Conservation (phyloP, 768 basidiomycete genomes). For the Psilocybe cubensis region DNA sequence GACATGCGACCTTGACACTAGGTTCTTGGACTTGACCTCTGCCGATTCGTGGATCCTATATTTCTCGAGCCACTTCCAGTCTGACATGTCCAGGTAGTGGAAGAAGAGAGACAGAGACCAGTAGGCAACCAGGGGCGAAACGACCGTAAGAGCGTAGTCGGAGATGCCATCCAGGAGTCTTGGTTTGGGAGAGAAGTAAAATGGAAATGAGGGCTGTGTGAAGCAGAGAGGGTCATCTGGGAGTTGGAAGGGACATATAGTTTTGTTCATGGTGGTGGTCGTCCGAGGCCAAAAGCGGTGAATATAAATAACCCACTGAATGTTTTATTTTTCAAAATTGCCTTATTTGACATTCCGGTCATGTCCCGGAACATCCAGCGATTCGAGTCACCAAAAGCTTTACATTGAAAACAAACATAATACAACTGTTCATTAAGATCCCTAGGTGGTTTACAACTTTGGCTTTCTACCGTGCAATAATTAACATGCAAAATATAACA, state of each 20-base stretch:
- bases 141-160: conserved; percentile 73
- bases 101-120: conserved; percentile 85
- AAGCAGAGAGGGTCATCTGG: conserved; percentile 42
- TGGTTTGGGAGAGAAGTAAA: conserved; percentile 54
- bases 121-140: conserved; percentile 80
- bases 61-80: conserved; percentile 77
- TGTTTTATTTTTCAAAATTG: conserved; percentile 4
- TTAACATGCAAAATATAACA: conserved; percentile 33
- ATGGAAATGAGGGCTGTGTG: conserved; percentile 41
- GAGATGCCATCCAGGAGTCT: conserved; percentile 59
- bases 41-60: conserved; percentile 88
- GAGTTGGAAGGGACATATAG: conserved; percentile 35
- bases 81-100: conserved; percentile 77
- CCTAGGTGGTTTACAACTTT: conserved; percentile 31
- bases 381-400: background rate
- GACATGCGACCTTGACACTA: conserved; percentile 73
- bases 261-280: conserved; percentile 36
- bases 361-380: background rate
- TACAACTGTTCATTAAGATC: conserved; percentile 28
- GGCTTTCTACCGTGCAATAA: conserved; percentile 34
- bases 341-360: background rate
- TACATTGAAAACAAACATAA: conserved; percentile 19
- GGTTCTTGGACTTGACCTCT: conserved; percentile 78
- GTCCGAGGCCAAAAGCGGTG: conserved; percentile 9
- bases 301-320: background rate